These are phyloP conservation scores for Arthroderma sp. DNA, from an alignment of 2,329 filamentous ascomycete species.

Conservation along the genomic window DNA sequence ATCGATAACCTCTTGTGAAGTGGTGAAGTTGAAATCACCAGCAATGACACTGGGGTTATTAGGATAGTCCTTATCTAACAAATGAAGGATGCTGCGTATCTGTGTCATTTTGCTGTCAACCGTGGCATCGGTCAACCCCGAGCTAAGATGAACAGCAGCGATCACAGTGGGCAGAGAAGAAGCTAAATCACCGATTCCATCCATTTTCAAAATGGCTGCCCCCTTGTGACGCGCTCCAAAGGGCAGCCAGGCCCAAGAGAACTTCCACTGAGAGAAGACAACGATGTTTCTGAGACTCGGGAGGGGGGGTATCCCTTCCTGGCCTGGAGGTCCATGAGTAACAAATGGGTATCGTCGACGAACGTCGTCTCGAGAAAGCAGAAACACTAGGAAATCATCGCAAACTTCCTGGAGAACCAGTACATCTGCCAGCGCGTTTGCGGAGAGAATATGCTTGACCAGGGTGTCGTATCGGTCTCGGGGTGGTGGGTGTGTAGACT, in stretches of 20 bases:
- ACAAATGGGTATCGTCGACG: constrained; percentile 42
- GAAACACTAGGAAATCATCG: constrained; percentile 47
- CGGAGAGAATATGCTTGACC: constrained; percentile 24
- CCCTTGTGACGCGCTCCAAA: constrained; percentile 48
- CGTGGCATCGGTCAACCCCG: constrained; percentile 48
- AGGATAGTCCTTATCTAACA: constrained; percentile 35
- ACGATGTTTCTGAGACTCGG: constrained; percentile 51
- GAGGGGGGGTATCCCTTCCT: constrained; percentile 43
- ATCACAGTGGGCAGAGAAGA: constrained; percentile 35
- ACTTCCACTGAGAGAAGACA: constrained; percentile 45
- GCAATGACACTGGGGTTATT: constrained; percentile 45
- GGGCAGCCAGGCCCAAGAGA: constrained; percentile 45
- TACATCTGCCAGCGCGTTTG: constrained; percentile 27
- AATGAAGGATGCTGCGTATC: constrained; percentile 38
- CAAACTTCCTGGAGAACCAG: constrained; percentile 51
- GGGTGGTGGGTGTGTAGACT: constrained; percentile 28
- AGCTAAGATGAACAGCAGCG: constrained; percentile 49
- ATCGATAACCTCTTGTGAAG: constrained; percentile 43
- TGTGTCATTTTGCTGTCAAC: constrained; percentile 47
- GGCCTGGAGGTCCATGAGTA: constrained; percentile 46
- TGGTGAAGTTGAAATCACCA: constrained; percentile 54
- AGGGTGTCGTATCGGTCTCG: constrained; percentile 29
- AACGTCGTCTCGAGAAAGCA: constrained; percentile 40
- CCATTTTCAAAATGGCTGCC: constrained; percentile 40
- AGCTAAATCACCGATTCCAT: constrained; percentile 21